Evolutionary conservation across 1,284 basidiomycete species (phyloP).

Genomic region (Entoloma clypeatum): DNA sequence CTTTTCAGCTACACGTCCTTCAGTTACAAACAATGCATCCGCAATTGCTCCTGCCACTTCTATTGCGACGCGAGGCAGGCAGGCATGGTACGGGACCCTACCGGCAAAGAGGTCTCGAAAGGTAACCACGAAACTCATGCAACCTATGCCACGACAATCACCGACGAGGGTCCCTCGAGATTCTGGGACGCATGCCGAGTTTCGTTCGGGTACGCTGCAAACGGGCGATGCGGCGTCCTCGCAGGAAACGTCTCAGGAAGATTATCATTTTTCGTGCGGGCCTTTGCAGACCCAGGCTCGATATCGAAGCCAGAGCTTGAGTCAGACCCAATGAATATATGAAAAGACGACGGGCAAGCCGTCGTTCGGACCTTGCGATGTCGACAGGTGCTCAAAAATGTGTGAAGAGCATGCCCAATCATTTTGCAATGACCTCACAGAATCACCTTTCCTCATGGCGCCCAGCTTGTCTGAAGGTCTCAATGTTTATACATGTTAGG

Average conservation of each 20-base stretch:
- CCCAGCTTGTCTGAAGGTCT: background rate
- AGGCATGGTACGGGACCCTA: slow-evolving; percentile 29
- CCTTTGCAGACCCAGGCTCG: slow-evolving; percentile 49
- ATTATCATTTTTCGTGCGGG: slow-evolving; percentile 27
- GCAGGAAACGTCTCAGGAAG: slow-evolving; percentile 17
- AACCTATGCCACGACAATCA: background rate
- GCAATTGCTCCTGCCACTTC: slow-evolving; percentile 6
- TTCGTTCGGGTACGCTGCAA: slow-evolving; percentile 25
- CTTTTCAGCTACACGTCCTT: too few relatives aligned
- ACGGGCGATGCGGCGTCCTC: slow-evolving; percentile 10
- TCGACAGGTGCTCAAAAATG: too few relatives aligned
- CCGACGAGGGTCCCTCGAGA: too few relatives aligned
- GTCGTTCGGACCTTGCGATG: too few relatives aligned
- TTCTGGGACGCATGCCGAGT: too few relatives aligned
- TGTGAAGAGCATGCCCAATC: too few relatives aligned
- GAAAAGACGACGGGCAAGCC: background rate
- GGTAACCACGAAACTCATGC: too few relatives aligned
- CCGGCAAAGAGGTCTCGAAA: slow-evolving; percentile 11
- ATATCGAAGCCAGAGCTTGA: slow-evolving; percentile 41
- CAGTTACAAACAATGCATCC: too few relatives aligned
- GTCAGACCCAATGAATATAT: slow-evolving; percentile 18
- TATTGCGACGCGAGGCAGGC: slow-evolving; percentile 16
- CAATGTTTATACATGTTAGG: too few relatives aligned
- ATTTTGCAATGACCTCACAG: too few relatives aligned
- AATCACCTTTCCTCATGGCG: too few relatives aligned